Percentiles rank a stretch among this genome's conserved stretches.
Evolutionary conservation across 768 basidiomycete species (phyloP).

Genomic region (Scleroderma citrinum): DNA sequence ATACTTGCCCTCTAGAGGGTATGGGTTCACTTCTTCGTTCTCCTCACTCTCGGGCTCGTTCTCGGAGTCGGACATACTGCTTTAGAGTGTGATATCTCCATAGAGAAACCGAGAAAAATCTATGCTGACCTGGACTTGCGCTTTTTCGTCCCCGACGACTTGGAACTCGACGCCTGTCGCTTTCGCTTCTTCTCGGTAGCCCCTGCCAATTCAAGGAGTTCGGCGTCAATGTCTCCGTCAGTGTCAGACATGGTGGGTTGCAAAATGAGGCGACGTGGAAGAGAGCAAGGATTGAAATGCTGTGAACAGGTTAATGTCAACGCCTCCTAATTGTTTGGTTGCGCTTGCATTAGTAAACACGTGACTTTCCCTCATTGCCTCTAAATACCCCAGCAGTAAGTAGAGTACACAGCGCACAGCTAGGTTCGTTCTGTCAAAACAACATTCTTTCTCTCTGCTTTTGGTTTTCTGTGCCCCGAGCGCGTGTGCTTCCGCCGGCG

Average conservation of each 20-base stretch:
- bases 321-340: slow-evolving; percentile 11
- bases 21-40: slow-evolving; percentile 59
- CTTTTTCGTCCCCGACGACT: slow-evolving; percentile 50
- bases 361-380: too few relatives aligned
- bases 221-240: slow-evolving; percentile 53
- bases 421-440: slow-evolving; percentile 72
- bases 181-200: slow-evolving; percentile 64
- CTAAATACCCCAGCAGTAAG: too few relatives aligned
- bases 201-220: slow-evolving; percentile 77
- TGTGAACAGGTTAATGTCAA: neutral
- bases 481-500: slow-evolving; percentile 85
- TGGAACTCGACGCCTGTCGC: slow-evolving; percentile 41
- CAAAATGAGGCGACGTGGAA: slow-evolving; percentile 1
- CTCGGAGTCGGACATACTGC: slow-evolving; percentile 42
- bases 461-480: slow-evolving; percentile 80
- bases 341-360: slow-evolving; percentile 9
- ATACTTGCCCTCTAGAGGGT: slow-evolving; percentile 90
- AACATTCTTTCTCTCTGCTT: slow-evolving; percentile 84
- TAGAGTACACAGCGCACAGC: slow-evolving; percentile 10
- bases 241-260: slow-evolving; percentile 40
- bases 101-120: slow-evolving; percentile 5
- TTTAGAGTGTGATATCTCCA: slow-evolving; percentile 4
- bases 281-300: neutral
- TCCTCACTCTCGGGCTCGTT: slow-evolving; percentile 59
- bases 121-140: slow-evolving; percentile 64